Evolutionary conservation across 176 grass and related monocot species (phyloP).

Genomic region (Lolium perenne): DNA sequence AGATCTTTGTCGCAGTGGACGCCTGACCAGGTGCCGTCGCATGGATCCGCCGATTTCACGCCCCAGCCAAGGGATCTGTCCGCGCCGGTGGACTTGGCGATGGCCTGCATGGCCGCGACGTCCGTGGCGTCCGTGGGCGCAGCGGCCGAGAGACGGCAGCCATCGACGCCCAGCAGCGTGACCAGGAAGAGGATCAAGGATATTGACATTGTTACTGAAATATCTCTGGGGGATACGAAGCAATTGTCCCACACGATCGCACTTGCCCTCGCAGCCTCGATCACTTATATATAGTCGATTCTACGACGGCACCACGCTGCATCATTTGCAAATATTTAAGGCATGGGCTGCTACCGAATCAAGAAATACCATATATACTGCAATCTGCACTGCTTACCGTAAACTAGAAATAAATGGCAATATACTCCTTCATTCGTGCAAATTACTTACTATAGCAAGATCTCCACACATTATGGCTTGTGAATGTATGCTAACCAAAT

Average conservation of each 20-base stretch:
- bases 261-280: not conserved
- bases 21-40: slow-evolving; percentile 29
- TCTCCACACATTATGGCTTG: no score
- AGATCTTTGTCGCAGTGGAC: slow-evolving; percentile 22
- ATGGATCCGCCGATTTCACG: slow-evolving; percentile 18
- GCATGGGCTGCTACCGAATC: not conserved
- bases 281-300: not conserved
- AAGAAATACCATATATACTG: not conserved
- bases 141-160: not conserved
- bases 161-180: not conserved
- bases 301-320: not conserved
- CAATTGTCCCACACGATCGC: not conserved
- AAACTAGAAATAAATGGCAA: not conserved
- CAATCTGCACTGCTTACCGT: not conserved
- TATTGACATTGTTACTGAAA: slow-evolving; percentile 1
- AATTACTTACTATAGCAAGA: no score
- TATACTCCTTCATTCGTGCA: not conserved
- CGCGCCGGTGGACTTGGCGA: slow-evolving; percentile 20
- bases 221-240: not conserved
- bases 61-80: slow-evolving; percentile 25
- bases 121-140: not conserved
- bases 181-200: not conserved
- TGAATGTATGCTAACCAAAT: no score
- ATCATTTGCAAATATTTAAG: not conserved
- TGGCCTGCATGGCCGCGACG: slow-evolving; percentile 18